Evolutionary conservation across 257 asterid genomes (phyloP).

Genomic region (Forsythia viridissima): DNA sequence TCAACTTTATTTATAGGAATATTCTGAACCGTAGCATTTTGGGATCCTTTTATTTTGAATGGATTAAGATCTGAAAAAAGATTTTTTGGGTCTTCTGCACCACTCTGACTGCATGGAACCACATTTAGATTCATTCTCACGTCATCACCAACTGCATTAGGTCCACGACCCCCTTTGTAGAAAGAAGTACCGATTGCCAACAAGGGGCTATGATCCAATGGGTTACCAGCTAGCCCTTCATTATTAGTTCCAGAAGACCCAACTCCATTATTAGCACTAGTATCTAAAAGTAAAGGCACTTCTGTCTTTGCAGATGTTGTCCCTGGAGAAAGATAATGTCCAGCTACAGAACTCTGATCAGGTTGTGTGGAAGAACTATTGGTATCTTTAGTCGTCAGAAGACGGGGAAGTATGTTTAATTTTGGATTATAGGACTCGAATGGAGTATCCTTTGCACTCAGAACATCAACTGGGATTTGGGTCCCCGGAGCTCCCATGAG

Average conservation of each 20-base stretch:
- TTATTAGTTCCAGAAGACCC: slow-evolving; percentile 63
- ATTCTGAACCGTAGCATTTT: slow-evolving; percentile 51
- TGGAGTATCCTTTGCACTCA: slow-evolving; percentile 70
- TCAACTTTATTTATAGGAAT: slow-evolving; percentile 55
- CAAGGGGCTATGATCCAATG: slow-evolving; percentile 53
- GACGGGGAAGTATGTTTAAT: slow-evolving; percentile 48
- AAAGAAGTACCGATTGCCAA: slow-evolving; percentile 61
- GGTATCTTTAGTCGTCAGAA: slow-evolving; percentile 40
- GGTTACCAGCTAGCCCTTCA: slow-evolving; percentile 45
- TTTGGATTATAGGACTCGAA: slow-evolving; percentile 50
- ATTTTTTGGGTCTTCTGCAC: slow-evolving; percentile 70
- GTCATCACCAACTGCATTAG: slow-evolving; percentile 65
- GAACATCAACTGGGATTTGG: slow-evolving; percentile 87
- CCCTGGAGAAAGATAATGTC: slow-evolving; percentile 35
- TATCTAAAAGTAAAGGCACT: slow-evolving; percentile 33
- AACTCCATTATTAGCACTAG: slow-evolving; percentile 48
- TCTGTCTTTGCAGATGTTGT: slow-evolving; percentile 49
- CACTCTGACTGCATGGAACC: slow-evolving; percentile 63
- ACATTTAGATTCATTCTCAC: slow-evolving; percentile 67
- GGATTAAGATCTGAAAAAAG: slow-evolving; percentile 98
- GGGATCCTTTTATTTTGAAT: slow-evolving; percentile 80
- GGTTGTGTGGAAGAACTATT: slow-evolving; percentile 38
- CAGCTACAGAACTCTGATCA: slow-evolving; percentile 39
- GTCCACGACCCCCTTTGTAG: slow-evolving; percentile 77
- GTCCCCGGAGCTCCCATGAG: slow-evolving; percentile 99